Evolutionary conservation across 1,139 yeast species (phyloP).

Genomic region (Yamadazyma dushanensis): DNA sequence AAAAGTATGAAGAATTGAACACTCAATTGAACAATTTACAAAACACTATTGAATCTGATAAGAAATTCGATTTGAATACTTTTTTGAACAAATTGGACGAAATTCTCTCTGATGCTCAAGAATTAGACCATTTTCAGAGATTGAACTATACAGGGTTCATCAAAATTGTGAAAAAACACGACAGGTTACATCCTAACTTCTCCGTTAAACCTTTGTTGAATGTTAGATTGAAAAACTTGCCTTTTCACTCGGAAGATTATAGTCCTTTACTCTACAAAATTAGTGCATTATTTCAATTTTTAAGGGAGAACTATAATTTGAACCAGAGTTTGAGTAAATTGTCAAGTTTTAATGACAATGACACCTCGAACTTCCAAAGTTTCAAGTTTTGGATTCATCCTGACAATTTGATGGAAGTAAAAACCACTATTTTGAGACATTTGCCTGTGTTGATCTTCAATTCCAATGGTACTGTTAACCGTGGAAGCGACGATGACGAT

Average conservation of each 20-base stretch:
- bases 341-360: slow-evolving; percentile 48
- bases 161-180: slow-evolving; percentile 95
- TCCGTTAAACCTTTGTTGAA: slow-evolving; percentile 86
- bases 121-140: slow-evolving; percentile 86
- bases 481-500: slow-evolving; percentile 38
- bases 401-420: slow-evolving; percentile 95
- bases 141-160: slow-evolving; percentile 91
- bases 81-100: slow-evolving; percentile 73
- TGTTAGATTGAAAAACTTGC: slow-evolving; percentile 82
- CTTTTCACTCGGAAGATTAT: slow-evolving; percentile 93
- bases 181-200: slow-evolving; percentile 80
- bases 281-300: slow-evolving; percentile 75
- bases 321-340: slow-evolving; percentile 43
- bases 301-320: slow-evolving; percentile 63
- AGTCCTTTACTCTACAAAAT: slow-evolving; percentile 86
- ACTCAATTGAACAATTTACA: slow-evolving; percentile 67
- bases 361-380: slow-evolving; percentile 64
- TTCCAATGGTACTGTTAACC: slow-evolving; percentile 35
- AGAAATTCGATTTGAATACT: slow-evolving; percentile 50
- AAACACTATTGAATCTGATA: slow-evolving; percentile 31
- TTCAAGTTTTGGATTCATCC: slow-evolving; percentile 96
- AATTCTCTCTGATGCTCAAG: slow-evolving; percentile 72
- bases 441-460: slow-evolving; percentile 87
- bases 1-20: slow-evolving; percentile 69
- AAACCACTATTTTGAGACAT: slow-evolving; percentile 88